Evolutionary conservation across 2,329 filamentous ascomycete species (phyloP).

Genomic region (Byssothecium circinans): DNA sequence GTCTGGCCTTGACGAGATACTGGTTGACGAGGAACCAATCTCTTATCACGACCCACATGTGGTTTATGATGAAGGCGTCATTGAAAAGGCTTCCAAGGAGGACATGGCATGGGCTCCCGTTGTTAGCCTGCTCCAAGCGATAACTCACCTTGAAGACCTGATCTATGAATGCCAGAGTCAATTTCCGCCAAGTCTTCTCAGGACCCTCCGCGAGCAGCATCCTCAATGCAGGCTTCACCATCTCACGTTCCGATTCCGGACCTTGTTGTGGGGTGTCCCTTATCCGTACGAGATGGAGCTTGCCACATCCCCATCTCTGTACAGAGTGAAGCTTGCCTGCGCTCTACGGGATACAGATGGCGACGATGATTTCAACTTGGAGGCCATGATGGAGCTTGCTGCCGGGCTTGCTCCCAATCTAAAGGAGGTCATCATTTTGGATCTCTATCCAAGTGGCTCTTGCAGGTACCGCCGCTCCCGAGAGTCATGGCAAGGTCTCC

Average conservation of each 20-base stretch:
- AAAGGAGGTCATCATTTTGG: conserved; percentile 16
- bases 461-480: neutral
- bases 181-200: conserved; percentile 22
- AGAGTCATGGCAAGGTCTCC: conserved; percentile 21
- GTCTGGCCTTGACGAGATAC: conserved; percentile 17
- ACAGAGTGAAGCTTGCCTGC: conserved; percentile 16
- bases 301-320: conserved; percentile 23
- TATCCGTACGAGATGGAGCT: conserved; percentile 27
- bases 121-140: conserved; percentile 15
- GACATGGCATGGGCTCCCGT: conserved; percentile 24
- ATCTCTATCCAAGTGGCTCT: neutral
- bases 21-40: conserved; percentile 11
- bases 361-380: conserved; percentile 22
- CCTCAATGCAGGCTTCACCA: conserved; percentile 23
- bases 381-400: conserved; percentile 21
- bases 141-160: conserved; percentile 16
- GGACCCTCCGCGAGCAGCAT: conserved; percentile 14
- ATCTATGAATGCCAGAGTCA: conserved; percentile 25
- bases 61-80: conserved; percentile 21
- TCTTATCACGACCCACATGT: conserved; percentile 6
- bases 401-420: conserved; percentile 25
- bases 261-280: conserved; percentile 20
- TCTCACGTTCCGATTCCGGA: conserved; percentile 22
- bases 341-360: conserved; percentile 15
- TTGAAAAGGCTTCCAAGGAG: conserved; percentile 17